Evolutionary conservation across 441 rosid genomes (phyloP).

Genomic region (Corymbia calophylla): DNA sequence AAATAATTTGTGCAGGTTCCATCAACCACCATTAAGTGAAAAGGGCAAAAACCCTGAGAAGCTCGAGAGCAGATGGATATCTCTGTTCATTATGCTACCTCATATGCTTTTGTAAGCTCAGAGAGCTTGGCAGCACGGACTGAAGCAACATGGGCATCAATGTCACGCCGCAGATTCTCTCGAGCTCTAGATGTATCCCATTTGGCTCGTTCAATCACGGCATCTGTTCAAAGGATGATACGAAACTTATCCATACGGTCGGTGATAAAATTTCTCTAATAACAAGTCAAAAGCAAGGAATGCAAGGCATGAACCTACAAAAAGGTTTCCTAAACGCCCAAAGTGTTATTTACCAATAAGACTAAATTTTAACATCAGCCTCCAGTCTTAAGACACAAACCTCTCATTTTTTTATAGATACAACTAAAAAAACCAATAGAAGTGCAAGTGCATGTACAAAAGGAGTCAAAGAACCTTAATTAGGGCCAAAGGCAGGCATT

Average conservation of each 20-base stretch:
- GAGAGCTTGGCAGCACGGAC: constrained; percentile 7
- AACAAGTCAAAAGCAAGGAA: neutral
- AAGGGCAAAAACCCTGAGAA: neutral
- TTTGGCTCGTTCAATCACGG: constrained; percentile 52
- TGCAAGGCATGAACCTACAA: neutral
- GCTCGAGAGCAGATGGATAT: neutral
- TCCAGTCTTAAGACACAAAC: neutral
- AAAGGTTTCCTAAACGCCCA: neutral
- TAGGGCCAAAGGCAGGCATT: neutral
- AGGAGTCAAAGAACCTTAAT: neutral
- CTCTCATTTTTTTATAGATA: neutral
- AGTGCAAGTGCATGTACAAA: neutral
- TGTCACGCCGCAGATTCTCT: constrained; percentile 4
- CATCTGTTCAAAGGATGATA: constrained; percentile 37
- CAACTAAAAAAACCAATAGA: neutral
- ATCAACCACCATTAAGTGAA: neutral
- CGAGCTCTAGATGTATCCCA: constrained; percentile 6
- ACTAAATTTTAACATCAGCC: neutral
- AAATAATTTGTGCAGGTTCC: neutral
- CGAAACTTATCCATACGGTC: neutral
- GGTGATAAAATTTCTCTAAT: neutral
- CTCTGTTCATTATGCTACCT: neutral
- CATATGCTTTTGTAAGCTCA: constrained; percentile 5
- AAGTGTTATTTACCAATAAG: neutral
- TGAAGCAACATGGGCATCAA: constrained; percentile 8